phyloP scores from a whole-genome alignment of 345 rosid species.

The Eucalyptus brandiana region DNA sequence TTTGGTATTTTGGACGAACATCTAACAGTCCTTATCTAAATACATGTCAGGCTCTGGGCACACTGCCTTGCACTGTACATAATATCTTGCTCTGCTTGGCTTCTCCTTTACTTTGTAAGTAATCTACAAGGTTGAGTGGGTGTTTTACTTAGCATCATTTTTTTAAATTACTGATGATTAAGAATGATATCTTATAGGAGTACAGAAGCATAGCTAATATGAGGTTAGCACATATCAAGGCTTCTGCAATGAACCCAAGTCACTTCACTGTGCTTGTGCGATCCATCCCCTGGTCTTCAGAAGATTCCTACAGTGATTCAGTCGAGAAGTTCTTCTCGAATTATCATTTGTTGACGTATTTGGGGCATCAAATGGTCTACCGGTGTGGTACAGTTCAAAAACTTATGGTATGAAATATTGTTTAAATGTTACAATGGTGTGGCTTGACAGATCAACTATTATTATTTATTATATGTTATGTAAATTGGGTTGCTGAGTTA shows the following conservation, averaged over 20 bases:
- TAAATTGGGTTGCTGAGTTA: neutral
- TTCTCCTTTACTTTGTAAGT: constrained; percentile 86
- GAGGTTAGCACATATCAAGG: constrained; percentile 58
- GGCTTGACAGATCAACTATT: neutral
- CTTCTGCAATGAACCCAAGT: constrained; percentile 52
- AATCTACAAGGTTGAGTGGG: neutral
- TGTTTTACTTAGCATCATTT: neutral
- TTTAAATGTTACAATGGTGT: neutral
- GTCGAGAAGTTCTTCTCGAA: constrained; percentile 51
- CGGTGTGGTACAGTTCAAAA: constrained; percentile 45
- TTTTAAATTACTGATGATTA: neutral
- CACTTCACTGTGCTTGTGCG: constrained; percentile 86
- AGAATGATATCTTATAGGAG: constrained; percentile 35
- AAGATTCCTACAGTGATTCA: constrained; percentile 54
- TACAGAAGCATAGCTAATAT: constrained; percentile 56
- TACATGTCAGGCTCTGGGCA: constrained; percentile 69
- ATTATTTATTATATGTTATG: neutral
- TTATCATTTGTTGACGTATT: constrained; percentile 65
- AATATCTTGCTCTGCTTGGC: constrained; percentile 57
- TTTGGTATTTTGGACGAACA: neutral
- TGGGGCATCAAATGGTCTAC: constrained; percentile 86
- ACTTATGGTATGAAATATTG: constrained; percentile 47
- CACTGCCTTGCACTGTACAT: constrained; percentile 79
- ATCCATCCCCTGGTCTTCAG: constrained; percentile 59
- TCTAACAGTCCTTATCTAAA: neutral